These are phyloP conservation scores for Tetrahymena elliotti DNA, from an alignment of 73 alveolate genomes.

Conservation along the genomic window DNA sequence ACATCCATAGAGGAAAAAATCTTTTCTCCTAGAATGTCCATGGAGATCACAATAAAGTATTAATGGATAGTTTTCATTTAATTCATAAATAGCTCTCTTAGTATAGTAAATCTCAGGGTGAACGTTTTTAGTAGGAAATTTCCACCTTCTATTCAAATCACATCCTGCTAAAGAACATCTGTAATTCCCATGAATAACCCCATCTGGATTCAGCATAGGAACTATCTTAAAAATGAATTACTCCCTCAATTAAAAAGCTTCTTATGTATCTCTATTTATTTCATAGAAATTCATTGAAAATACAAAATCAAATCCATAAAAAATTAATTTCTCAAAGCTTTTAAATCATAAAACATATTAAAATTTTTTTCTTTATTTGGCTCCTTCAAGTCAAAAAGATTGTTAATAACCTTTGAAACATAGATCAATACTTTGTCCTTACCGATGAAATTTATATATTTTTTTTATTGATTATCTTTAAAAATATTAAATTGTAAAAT, in stretches of 20 bases:
- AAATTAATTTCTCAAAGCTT: too few species aligned
- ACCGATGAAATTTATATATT: too few species aligned
- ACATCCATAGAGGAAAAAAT: slow-evolving; percentile 34
- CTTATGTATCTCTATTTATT: slow-evolving; percentile 52
- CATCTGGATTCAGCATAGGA: slow-evolving; percentile 80
- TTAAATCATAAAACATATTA: too few species aligned
- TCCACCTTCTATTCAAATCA: slow-evolving; percentile 74
- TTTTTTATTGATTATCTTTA: too few species aligned
- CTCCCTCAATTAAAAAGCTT: slow-evolving; percentile 69
- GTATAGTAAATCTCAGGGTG: slow-evolving; percentile 86
- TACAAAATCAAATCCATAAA: too few species aligned
- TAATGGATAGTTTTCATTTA: slow-evolving; percentile 69
- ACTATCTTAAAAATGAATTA: slow-evolving; percentile 62
- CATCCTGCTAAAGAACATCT: slow-evolving; percentile 63
- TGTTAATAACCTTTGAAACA: too few species aligned
- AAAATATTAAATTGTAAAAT: too few species aligned
- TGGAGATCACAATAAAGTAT: slow-evolving; percentile 67
- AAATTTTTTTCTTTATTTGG: too few species aligned
- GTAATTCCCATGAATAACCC: slow-evolving; percentile 75
- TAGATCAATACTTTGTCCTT: too few species aligned
- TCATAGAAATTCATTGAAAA: slow-evolving; percentile 14
- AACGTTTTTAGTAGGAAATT: slow-evolving; percentile 39
- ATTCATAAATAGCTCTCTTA: slow-evolving; percentile 69
- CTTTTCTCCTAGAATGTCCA: slow-evolving; percentile 56
- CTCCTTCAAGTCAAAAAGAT: too few species aligned